These are phyloP conservation scores for Oryza australiensis DNA, from an alignment of 176 grass and related monocot species.

Conservation along the genomic window DNA sequence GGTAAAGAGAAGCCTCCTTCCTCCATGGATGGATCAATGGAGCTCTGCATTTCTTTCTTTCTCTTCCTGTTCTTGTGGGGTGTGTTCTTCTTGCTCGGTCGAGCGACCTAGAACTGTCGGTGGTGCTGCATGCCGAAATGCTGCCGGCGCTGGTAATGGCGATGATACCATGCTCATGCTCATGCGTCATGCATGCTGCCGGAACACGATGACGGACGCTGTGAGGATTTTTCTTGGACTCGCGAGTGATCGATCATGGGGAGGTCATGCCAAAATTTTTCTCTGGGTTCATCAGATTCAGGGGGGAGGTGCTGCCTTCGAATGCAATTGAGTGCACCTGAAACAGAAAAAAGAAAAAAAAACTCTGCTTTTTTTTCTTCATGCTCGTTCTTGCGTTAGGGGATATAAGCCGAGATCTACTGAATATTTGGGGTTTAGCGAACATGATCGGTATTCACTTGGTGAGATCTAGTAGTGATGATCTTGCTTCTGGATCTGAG, in stretches of 20 bases:
- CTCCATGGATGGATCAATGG: not conserved
- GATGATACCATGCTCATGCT: not conserved
- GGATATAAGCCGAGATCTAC: slow-evolving; percentile 10
- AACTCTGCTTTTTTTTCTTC: not conserved
- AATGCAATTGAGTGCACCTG: slow-evolving; percentile 2
- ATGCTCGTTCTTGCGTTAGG: slow-evolving; percentile 18
- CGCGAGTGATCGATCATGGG: slow-evolving; percentile 5
- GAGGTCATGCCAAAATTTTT: slow-evolving; percentile 24
- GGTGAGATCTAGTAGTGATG: slow-evolving; percentile 32
- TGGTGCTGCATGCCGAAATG: not conserved
- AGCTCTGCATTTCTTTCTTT: not conserved
- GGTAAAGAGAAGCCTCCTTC: slow-evolving; percentile 15
- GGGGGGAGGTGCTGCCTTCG: slow-evolving; percentile 30
- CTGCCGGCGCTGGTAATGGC: not conserved
- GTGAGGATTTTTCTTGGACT: not conserved
- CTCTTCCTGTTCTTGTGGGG: not conserved
- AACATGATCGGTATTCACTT: slow-evolving; percentile 9
- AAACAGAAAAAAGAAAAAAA: not conserved
- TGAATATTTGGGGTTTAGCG: not conserved
- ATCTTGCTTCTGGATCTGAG: slow-evolving; percentile 31
- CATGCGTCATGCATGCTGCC: not conserved
- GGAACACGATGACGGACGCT: not conserved
- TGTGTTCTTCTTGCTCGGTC: not conserved
- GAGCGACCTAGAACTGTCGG: not conserved
- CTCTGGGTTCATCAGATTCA: not conserved